Evolutionary conservation across 2,329 filamentous ascomycete genomes (phyloP).

Genomic region (Fusarium tupiense): DNA sequence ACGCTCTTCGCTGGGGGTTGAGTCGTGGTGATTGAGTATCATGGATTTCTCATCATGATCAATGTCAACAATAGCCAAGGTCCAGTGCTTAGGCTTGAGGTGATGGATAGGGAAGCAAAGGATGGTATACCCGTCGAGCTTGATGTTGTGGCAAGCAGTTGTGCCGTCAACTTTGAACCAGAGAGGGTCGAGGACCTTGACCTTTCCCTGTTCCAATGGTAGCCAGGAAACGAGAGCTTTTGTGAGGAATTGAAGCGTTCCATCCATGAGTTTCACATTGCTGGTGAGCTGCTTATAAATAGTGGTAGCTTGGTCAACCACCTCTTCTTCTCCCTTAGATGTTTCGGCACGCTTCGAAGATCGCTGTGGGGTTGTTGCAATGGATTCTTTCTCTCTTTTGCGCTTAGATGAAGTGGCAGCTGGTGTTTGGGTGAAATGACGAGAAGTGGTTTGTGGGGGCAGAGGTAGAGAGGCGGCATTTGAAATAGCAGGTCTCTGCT

Average conservation of each 20-base stretch:
- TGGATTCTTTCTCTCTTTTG: neutral
- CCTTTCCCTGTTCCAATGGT: neutral
- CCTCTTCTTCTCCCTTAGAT: neutral
- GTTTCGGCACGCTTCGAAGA: neutral
- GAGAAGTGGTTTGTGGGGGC: neutral
- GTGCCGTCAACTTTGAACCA: neutral
- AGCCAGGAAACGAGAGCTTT: neutral
- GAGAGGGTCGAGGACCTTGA: neutral
- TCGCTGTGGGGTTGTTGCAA: neutral
- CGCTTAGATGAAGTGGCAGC: neutral
- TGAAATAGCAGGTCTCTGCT: neutral
- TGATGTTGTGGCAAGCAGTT: neutral
- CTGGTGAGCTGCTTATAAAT: neutral
- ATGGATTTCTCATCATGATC: neutral
- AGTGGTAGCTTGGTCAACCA: neutral
- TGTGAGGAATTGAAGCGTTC: neutral
- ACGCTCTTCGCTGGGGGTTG: neutral
- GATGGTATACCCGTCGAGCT: neutral
- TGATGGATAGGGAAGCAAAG: slow-evolving; percentile 12
- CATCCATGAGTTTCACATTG: neutral
- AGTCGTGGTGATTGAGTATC: neutral
- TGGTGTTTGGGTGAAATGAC: neutral
- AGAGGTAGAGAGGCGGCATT: no score
- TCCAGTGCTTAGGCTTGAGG: neutral
- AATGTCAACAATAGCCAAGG: neutral